These are phyloP conservation scores for Oldenlandia corymbosa DNA, from an alignment of 257 asterid species.

Conservation along the genomic window DNA sequence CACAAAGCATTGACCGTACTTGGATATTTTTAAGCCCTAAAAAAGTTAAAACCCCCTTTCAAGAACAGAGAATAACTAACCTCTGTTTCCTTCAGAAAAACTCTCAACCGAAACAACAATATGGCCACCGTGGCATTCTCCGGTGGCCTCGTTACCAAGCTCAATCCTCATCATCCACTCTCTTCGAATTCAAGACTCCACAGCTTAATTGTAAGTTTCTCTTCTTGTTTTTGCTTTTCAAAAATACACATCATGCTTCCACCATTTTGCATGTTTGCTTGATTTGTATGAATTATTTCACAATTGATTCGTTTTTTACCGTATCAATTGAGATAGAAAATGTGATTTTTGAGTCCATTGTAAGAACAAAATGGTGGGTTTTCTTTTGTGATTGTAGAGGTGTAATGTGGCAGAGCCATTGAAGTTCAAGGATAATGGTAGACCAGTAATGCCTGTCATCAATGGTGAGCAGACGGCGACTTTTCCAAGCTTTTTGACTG, in stretches of 20 bases:
- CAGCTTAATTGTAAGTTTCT: slow-evolving; percentile 27
- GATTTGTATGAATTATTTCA: neutral
- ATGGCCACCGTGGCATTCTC: slow-evolving; percentile 52
- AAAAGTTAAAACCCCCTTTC: too few species aligned
- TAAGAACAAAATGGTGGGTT: neutral
- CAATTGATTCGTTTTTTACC: neutral
- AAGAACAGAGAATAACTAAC: too few species aligned
- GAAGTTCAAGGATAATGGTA: slow-evolving; percentile 59
- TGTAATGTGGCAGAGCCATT: slow-evolving; percentile 60
- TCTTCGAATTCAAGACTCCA: neutral
- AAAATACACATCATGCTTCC: neutral
- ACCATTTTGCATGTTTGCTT: neutral
- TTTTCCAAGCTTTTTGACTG: slow-evolving; percentile 47
- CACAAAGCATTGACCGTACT: too few species aligned
- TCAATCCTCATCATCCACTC: slow-evolving; percentile 10
- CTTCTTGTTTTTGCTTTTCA: neutral
- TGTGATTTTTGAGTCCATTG: slow-evolving; percentile 4
- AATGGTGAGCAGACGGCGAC: slow-evolving; percentile 27
- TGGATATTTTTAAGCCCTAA: too few species aligned
- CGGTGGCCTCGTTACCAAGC: slow-evolving; percentile 28
- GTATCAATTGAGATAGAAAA: neutral
- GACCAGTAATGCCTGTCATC: slow-evolving; percentile 23
- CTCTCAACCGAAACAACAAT: neutral
- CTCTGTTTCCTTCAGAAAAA: neutral
- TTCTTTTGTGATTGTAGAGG: slow-evolving; percentile 32